A percentile compares a stretch with the other conserved stretches of the same genome.
phyloP scores from a whole-genome alignment of 1,284 basidiomycete species.

The Coriolopsis trogii region DNA sequence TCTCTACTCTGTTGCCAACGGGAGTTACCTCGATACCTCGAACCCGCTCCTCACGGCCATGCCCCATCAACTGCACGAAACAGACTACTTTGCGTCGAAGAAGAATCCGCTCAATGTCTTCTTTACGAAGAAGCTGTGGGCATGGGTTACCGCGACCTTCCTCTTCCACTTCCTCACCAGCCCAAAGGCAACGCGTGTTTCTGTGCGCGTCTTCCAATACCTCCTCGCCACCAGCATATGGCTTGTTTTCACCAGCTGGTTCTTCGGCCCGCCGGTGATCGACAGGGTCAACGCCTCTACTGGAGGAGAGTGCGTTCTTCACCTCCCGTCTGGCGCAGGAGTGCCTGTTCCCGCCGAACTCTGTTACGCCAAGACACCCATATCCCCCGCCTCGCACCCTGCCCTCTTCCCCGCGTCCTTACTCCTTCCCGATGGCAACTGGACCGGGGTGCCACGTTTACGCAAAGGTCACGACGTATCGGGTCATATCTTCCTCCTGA shows the following conservation, averaged over 20 bases:
- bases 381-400: slow-evolving; percentile 68
- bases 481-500: slow-evolving; percentile 92
- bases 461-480: slow-evolving; percentile 91
- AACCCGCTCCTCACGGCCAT: slow-evolving; percentile 67
- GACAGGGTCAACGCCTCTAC: slow-evolving; percentile 76
- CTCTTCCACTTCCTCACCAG: slow-evolving; percentile 59
- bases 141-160: slow-evolving; percentile 82
- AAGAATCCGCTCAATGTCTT: slow-evolving; percentile 81
- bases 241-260: slow-evolving; percentile 85
- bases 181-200: slow-evolving; percentile 45
- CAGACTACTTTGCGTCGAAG: slow-evolving; percentile 83
- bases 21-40: slow-evolving; percentile 69
- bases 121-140: slow-evolving; percentile 94
- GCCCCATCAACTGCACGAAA: slow-evolving; percentile 66
- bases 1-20: slow-evolving; percentile 51
- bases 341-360: slow-evolving; percentile 59
- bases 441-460: slow-evolving; percentile 56
- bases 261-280: slow-evolving; percentile 87
- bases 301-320: slow-evolving; percentile 82
- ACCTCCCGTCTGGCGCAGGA: slow-evolving; percentile 58
- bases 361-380: slow-evolving; percentile 54
- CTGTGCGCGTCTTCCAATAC: slow-evolving; percentile 57
- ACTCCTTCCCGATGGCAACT: slow-evolving; percentile 42
- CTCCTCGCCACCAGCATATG: slow-evolving; percentile 69
- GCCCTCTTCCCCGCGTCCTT: slow-evolving; percentile 56